Conservation (phyloP, 306 rosid genomes). For the Delonix regia region DNA sequence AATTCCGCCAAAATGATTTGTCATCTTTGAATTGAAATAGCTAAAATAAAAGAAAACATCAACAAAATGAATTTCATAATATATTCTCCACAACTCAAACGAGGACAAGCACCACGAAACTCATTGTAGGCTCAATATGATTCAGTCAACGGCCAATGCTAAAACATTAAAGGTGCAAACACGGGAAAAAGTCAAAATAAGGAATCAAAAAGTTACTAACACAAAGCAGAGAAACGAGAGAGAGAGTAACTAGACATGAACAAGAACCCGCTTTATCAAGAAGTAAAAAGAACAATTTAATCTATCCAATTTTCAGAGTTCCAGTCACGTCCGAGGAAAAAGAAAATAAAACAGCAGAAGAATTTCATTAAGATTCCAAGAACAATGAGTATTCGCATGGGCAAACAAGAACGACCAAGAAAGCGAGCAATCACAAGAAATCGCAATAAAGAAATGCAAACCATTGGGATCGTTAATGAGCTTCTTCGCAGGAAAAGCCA, state of each 20-base stretch:
- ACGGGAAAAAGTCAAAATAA: conserved; percentile 11
- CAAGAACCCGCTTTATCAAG: not conserved
- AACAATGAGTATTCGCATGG: not conserved
- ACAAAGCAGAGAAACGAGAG: conserved; percentile 30
- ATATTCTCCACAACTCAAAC: not conserved
- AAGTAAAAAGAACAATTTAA: not conserved
- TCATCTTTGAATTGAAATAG: conserved; percentile 14
- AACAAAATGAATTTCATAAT: not conserved
- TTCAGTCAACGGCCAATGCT: conserved; percentile 37
- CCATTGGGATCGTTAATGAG: conserved; percentile 84
- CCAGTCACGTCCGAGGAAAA: conserved; percentile 3
- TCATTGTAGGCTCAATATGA: conserved; percentile 14
- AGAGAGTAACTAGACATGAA: not conserved
- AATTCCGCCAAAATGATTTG: not conserved
- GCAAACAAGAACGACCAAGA: not conserved
- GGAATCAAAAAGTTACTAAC: not conserved
- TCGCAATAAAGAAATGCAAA: conserved; percentile 33
- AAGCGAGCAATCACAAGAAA: not conserved
- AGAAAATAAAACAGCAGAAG: not conserved
- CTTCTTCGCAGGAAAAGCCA: conserved; percentile 81
- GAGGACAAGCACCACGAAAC: not conserved
- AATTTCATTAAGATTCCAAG: conserved; percentile 5
- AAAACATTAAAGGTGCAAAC: conserved; percentile 13
- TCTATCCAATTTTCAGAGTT: not conserved
- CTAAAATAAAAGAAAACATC: not conserved